phyloP scores from a whole-genome alignment of 768 basidiomycete species.

The Leccinum variicolor region DNA sequence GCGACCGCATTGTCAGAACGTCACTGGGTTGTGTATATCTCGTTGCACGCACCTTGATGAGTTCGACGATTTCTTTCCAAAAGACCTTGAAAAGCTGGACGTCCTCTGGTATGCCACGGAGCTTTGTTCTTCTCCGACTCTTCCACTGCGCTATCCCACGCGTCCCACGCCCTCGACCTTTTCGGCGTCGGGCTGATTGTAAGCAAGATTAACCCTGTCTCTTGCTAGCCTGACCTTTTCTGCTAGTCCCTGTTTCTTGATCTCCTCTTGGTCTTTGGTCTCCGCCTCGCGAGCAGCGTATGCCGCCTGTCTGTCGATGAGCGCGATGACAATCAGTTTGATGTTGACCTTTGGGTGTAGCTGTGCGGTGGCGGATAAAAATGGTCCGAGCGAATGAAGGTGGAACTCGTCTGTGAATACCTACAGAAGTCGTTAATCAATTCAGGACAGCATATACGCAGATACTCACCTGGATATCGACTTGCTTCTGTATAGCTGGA shows the following conservation, averaged over 20 bases:
- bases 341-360: constrained; percentile 98
- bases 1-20: constrained; percentile 8
- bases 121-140: constrained; percentile 49
- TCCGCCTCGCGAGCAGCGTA: too few species aligned
- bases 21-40: not conserved
- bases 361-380: constrained; percentile 93
- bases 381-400: constrained; percentile 90
- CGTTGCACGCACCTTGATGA: constrained; percentile 75
- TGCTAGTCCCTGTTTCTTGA: constrained; percentile 49
- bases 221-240: constrained; percentile 81
- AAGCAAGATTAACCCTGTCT: constrained; percentile 53
- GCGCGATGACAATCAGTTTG: constrained; percentile 95
- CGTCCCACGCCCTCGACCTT: constrained; percentile 24
- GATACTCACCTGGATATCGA: constrained; percentile 84
- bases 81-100: constrained; percentile 99
- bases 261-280: too few species aligned
- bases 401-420: constrained; percentile 99
- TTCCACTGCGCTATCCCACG: constrained; percentile 23
- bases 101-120: constrained; percentile 92
- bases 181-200: constrained; percentile 30
- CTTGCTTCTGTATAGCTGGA: constrained; percentile 92
- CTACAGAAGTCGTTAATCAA: constrained; percentile 34
- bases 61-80: constrained; percentile 93
- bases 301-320: constrained; percentile 58
- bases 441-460: not conserved